These are phyloP conservation scores for Pseudonitzschia multiseries DNA, from an alignment of 108 stramenopile species.

Conservation along the genomic window DNA sequence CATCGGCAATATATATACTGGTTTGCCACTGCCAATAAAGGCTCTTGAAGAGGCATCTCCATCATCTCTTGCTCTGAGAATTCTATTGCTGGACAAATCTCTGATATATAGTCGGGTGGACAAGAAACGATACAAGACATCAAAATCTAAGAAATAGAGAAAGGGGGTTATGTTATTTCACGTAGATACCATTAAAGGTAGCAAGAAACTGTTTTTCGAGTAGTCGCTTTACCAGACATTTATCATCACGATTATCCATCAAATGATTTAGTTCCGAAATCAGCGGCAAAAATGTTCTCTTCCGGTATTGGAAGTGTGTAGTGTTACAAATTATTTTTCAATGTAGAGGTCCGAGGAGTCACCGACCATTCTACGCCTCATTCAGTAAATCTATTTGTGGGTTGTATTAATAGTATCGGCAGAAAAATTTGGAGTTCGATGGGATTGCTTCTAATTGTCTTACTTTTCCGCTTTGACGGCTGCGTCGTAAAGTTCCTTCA, in stretches of 20 bases:
- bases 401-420: no score
- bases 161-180: background rate
- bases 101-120: conserved; percentile 60
- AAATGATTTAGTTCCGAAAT: no score
- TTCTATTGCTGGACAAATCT: conserved; percentile 65
- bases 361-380: no score
- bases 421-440: no score
- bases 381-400: no score
- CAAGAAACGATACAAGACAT: conserved; percentile 34
- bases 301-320: background rate
- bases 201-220: no score
- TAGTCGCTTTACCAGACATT: no score
- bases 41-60: conserved; percentile 75
- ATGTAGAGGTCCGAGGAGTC: no score
- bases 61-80: conserved; percentile 60
- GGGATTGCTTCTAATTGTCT: no score
- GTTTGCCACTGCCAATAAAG: conserved; percentile 67
- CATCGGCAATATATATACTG: conserved; percentile 60
- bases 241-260: no score
- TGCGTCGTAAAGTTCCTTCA: conserved; percentile 67
- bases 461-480: conserved; percentile 32
- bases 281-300: no score
- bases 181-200: no score
- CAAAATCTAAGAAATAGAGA: conserved; percentile 15
- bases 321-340: background rate